Percentiles rank a stretch among this genome's conserved stretches.
These are phyloP conservation scores for Plasmodium sp. DNA, from an alignment of 169 alveolate species.

Conservation along the genomic window DNA sequence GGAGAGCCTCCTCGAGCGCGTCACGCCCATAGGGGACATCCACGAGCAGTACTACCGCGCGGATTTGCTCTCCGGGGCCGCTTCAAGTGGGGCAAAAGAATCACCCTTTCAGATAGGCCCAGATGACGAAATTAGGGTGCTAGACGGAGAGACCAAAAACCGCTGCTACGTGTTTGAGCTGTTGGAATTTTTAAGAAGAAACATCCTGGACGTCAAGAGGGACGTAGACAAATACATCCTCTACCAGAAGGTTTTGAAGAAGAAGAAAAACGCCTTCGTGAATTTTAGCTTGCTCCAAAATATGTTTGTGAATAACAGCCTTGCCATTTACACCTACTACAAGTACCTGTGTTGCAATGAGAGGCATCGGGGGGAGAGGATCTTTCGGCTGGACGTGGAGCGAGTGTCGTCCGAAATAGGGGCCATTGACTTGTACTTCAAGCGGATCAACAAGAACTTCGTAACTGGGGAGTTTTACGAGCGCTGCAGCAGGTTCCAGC, in stretches of 20 bases:
- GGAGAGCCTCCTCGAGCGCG: not conserved
- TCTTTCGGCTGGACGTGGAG: not conserved
- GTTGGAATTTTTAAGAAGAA: conserved; percentile 20
- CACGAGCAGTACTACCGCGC: not conserved
- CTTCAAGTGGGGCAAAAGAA: not conserved
- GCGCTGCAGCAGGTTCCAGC: conserved; percentile 4
- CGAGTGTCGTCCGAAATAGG: not conserved
- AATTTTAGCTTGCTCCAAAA: conserved; percentile 29
- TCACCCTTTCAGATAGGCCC: not conserved
- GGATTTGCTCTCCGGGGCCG: not conserved
- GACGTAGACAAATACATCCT: conserved; percentile 47
- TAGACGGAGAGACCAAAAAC: not conserved
- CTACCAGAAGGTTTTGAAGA: conserved; percentile 35
- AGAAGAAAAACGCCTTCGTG: conserved; percentile 41
- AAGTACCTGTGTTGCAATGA: conserved; percentile 13
- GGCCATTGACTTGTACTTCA: conserved; percentile 4
- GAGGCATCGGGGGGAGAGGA: not conserved
- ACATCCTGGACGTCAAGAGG: conserved; percentile 14
- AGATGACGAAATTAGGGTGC: not conserved
- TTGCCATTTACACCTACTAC: conserved; percentile 38
- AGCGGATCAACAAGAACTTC: conserved; percentile 33
- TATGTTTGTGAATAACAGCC: conserved; percentile 50
- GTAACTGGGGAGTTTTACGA: conserved; percentile 30
- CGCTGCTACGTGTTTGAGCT: conserved; percentile 18
- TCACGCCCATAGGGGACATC: not conserved